Evolutionary conservation across 192 early-diverging fungal species (phyloP).

Genomic region (Spizellomyces sp.): DNA sequence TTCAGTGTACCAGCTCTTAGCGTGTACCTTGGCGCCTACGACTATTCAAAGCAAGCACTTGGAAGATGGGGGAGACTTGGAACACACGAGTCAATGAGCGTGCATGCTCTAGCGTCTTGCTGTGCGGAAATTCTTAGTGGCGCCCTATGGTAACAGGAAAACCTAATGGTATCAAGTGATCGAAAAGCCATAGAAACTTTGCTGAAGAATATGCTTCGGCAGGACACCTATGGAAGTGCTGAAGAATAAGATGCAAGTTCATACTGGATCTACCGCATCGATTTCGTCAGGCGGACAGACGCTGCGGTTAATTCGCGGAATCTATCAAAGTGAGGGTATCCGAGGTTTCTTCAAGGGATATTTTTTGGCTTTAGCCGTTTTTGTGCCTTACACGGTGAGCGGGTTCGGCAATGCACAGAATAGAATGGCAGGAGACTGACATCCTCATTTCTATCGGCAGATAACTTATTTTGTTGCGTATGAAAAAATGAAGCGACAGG

Average conservation of each 20-base stretch:
- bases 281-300: constrained; percentile 4
- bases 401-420: background rate
- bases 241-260: constrained; percentile 72
- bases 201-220: background rate
- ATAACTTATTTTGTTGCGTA: constrained; percentile 70
- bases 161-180: background rate
- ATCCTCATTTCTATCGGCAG: background rate
- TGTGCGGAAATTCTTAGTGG: constrained; percentile 69
- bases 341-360: constrained; percentile 75
- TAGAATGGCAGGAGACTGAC: background rate
- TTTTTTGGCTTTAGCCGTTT: constrained; percentile 71
- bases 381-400: constrained; percentile 68
- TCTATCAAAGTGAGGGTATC: constrained; percentile 61
- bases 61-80: constrained; percentile 14
- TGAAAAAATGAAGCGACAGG: constrained; percentile 57
- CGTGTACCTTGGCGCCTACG: constrained; percentile 73
- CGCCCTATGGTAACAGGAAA: constrained; percentile 53
- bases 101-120: constrained; percentile 60
- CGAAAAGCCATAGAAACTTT: background rate
- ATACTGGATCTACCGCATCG: constrained; percentile 3
- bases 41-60: constrained; percentile 55
- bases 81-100: constrained; percentile 43
- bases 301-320: constrained; percentile 41
- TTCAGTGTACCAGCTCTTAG: constrained; percentile 75
- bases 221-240: constrained; percentile 86